phyloP scores from a whole-genome alignment of 2,329 filamentous ascomycete genomes.

The Fusarium sp. region DNA sequence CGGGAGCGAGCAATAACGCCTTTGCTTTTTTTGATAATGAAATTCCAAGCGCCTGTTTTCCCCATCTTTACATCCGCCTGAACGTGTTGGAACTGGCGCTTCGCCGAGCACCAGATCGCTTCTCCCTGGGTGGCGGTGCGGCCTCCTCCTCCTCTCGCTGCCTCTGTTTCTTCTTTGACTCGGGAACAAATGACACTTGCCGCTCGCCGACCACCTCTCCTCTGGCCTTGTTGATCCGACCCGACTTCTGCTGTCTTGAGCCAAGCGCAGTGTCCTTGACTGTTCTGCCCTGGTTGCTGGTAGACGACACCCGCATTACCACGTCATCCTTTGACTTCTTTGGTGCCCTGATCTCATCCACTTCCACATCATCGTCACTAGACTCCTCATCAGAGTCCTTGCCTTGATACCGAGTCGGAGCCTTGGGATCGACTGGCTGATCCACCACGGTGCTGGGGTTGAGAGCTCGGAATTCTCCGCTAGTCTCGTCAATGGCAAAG shows the following conservation, averaged over 20 bases:
- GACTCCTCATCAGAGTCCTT: constrained; percentile 59
- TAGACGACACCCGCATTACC: constrained; percentile 76
- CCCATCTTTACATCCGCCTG: constrained; percentile 66
- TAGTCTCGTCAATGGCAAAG: constrained; percentile 91
- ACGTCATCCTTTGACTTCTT: constrained; percentile 53
- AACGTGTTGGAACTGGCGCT: constrained; percentile 84
- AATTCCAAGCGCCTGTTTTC: constrained; percentile 37
- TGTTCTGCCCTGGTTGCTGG: constrained; percentile 69
- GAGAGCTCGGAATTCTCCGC: constrained; percentile 85
- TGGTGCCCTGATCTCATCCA: constrained; percentile 37
- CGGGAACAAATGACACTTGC: constrained; percentile 79
- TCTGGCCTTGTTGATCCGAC: constrained; percentile 58
- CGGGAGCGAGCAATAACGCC: constrained; percentile 39
- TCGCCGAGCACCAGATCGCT: constrained; percentile 62
- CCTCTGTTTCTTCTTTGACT: constrained; percentile 64
- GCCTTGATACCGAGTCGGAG: constrained; percentile 51
- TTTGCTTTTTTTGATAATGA: constrained; percentile 38
- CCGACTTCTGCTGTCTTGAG: constrained; percentile 63
- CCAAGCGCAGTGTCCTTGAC: constrained; percentile 68
- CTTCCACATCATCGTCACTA: constrained; percentile 54
- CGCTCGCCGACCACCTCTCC: constrained; percentile 71
- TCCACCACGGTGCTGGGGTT: constrained; percentile 83
- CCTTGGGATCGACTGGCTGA: constrained; percentile 50
- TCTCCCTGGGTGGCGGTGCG: constrained; percentile 46
- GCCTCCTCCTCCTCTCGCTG: constrained; percentile 46